phyloP scores from a whole-genome alignment of 2,329 filamentous ascomycete species.

The Fusarium sp. region DNA sequence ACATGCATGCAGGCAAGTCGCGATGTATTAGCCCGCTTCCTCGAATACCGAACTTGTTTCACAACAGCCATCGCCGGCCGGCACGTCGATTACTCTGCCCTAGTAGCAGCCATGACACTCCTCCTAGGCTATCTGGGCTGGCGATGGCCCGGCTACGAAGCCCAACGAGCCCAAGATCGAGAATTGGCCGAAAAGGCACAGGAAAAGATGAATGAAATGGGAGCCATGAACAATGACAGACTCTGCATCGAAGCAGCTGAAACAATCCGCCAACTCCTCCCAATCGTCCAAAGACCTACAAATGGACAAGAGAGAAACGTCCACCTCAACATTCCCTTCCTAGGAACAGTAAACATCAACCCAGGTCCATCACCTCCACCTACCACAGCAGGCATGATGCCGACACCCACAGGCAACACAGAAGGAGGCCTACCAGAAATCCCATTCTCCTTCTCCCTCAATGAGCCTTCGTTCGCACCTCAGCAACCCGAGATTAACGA shows the following conservation, averaged over 20 bases:
- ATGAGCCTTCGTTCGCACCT: background rate
- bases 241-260: slow-evolving; percentile 55
- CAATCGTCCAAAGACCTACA: slow-evolving; percentile 50
- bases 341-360: slow-evolving; percentile 59
- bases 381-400: slow-evolving; percentile 16
- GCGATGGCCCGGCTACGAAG: slow-evolving; percentile 41
- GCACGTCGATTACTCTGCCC: slow-evolving; percentile 62
- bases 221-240: slow-evolving; percentile 51
- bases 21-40: slow-evolving; percentile 60
- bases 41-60: slow-evolving; percentile 53
- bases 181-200: slow-evolving; percentile 50
- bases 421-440: slow-evolving; percentile 8
- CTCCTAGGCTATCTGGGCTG: slow-evolving; percentile 61
- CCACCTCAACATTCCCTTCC: slow-evolving; percentile 57
- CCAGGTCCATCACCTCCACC: slow-evolving; percentile 28
- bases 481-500: slow-evolving; percentile 9
- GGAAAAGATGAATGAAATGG: slow-evolving; percentile 53
- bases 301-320: slow-evolving; percentile 40
- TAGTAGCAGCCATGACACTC: slow-evolving; percentile 63
- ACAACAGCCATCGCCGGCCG: slow-evolving; percentile 45
- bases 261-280: slow-evolving; percentile 56
- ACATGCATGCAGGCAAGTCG: slow-evolving; percentile 62
- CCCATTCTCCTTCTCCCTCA: slow-evolving; percentile 17
- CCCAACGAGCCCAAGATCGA: slow-evolving; percentile 45
- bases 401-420: slow-evolving; percentile 16